phyloP scores from a whole-genome alignment of 306 rosid species.

The Hylodesmum podocarpum region DNA sequence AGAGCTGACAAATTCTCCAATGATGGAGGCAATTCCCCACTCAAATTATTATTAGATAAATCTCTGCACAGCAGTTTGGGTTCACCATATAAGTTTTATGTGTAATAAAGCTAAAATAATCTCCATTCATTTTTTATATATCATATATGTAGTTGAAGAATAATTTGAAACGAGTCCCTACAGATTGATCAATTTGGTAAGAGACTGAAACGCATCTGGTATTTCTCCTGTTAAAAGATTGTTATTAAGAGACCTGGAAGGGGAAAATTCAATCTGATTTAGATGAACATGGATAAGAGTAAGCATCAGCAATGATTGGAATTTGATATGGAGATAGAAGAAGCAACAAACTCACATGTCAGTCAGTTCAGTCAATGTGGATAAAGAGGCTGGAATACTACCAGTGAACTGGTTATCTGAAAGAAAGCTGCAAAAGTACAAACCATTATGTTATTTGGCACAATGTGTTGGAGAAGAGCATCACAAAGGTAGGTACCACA shows the following conservation, averaged over 20 bases:
- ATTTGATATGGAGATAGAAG: neutral
- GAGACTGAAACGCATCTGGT: conserved; percentile 69
- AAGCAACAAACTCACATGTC: conserved; percentile 57
- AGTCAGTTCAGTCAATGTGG: conserved; percentile 57
- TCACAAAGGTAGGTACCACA: conserved; percentile 35
- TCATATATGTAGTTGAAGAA: neutral
- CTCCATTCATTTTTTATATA: neutral
- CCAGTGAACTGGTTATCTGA: conserved; percentile 81
- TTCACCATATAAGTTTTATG: conserved; percentile 19
- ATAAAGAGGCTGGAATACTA: conserved; percentile 71
- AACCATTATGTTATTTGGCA: conserved; percentile 38
- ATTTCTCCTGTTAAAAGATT: conserved; percentile 76
- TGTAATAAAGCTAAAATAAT: conserved; percentile 8
- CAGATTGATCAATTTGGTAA: conserved; percentile 71
- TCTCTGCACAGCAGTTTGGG: conserved; percentile 59
- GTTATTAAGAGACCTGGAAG: conserved; percentile 79
- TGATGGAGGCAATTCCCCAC: conserved; percentile 83
- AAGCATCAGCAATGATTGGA: conserved; percentile 9
- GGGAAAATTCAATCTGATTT: conserved; percentile 35
- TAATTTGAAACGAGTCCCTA: conserved; percentile 41
- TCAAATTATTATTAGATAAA: conserved; percentile 77
- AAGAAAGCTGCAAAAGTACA: conserved; percentile 76
- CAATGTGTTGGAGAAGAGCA: conserved; percentile 19
- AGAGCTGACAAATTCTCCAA: conserved; percentile 52
- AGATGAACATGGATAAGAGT: conserved; percentile 14